Evolutionary conservation across 345 rosid genomes (phyloP), one percentile per base, ranked within the genome.

Genomic region (Citrus reticulata): DNA sequence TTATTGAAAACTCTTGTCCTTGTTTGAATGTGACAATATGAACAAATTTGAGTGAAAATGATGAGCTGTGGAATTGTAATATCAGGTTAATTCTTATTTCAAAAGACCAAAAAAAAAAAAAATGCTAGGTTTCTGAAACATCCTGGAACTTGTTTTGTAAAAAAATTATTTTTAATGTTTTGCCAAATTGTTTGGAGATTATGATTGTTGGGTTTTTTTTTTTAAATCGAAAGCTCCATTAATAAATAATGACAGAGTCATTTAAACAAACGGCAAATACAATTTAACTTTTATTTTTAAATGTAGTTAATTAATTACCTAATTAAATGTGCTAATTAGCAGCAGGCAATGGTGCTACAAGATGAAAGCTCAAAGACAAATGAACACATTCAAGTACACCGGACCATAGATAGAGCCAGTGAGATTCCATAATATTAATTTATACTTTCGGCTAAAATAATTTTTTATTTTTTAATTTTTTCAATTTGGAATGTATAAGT

Each of bases 361-460:
- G 77, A 62, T 54, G 73, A 78, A 58, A 76, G 73, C 73, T 70
- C 55, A 29, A 13, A 65, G 77, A 83, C 77, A 58, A 75, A 78
- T 4, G 66, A 46, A 59, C 27, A 57, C 42, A 20, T 37, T 57
- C 34, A 35, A 27, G 13, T 11, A 35, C 25, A 25, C 24, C n/a
- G n/a, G n/a, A n/a, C n/a, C 2, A 64, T 1, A 25, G 29, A 37
- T 16, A 17, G 51, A 20, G 20, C 4, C 65, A 81, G 74, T 72
- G 77, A 81, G 77, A 65, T 77, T 61, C 70, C 32, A 32, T 10
- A 29, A 2, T 20, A n/a, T 5, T 24, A 68, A 39, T 39, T 39
- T 39, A 39, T 2, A 39, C 42, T 39, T 39, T 39, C 42, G 42
- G 42, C 42, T 39, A 37, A 37, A 37, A 37, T 35, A 35, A 30